Evolutionary conservation across 139 green algal species (phyloP).

Genomic region (Picochlorum sp.): DNA sequence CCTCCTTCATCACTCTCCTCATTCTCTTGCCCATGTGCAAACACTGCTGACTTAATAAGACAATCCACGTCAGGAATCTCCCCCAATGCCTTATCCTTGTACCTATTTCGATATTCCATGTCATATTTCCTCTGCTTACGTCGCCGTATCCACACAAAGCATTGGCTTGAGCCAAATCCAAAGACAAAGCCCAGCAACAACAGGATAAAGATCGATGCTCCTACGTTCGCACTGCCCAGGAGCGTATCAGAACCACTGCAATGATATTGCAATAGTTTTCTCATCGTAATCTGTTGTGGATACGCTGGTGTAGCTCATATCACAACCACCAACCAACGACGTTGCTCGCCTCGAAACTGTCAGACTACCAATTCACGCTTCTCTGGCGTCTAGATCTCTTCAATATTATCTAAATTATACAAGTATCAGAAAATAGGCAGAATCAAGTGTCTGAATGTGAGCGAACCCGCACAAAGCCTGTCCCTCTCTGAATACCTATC

Average conservation of each 20-base stretch:
- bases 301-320: no score
- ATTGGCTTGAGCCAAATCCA: background rate
- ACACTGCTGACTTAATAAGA: slow-evolving; percentile 4
- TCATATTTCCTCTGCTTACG: background rate
- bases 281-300: background rate
- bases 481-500: no score
- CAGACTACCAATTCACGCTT: no score
- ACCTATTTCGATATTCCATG: slow-evolving; percentile 3
- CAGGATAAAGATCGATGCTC: background rate
- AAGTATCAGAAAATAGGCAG: no score
- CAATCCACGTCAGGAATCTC: slow-evolving; percentile 2
- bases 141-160: background rate
- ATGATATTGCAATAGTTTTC: background rate
- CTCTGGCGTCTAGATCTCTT: no score
- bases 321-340: no score
- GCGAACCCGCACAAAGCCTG: no score
- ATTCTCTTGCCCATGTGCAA: background rate
- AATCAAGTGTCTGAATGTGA: no score
- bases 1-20: background rate
- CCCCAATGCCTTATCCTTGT: background rate
- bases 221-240: background rate
- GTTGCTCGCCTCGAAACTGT: no score
- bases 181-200: background rate
- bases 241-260: slow-evolving; percentile 3
- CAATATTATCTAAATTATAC: no score